Evolutionary conservation across 2,329 filamentous ascomycete species (phyloP), one percentile per base, ranked within the genome.

Genomic region (Neopestalotiopsis sp.): DNA sequence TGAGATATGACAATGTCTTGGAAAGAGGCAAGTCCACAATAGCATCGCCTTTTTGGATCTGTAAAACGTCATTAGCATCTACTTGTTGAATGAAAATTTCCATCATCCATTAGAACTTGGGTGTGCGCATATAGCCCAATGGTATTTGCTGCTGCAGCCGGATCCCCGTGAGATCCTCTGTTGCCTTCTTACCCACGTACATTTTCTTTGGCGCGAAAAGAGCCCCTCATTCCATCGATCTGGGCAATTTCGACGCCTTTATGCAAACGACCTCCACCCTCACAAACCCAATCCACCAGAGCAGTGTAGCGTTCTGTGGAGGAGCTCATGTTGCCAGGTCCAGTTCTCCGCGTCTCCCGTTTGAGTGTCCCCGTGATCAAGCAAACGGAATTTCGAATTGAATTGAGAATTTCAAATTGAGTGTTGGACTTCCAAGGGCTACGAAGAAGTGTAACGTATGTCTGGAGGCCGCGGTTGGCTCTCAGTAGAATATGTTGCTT

Each of bases 1-100:
- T 88, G 66, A 90, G 80, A 74, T 86, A 91, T 0, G 89, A 91
- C 5, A 91, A 82, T 0, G 86, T 86, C 13, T 85, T 83, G 4
- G 77, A 72, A n/a, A 86, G 78, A 13, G 88, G 86, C 56, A 89
- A 85, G 40, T 79, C 81, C 70, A 89, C 86, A 56, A 90, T 80
- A 32, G 79, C 76, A 40, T 85, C 85, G 24, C 79, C 80, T 1
- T 79, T 71, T 2, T 74, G 68, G 45, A 85, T 12, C 65, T 67
- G 32, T 70, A 1, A 38, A 65, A 32, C 70, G 49, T 34, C 77
- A 57, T 56, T 20, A 65, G 62, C 9, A 7, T 28, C 24, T 7
- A 59, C 20, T 24, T 59, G 6, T 34, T 12, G 24, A 24, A 17
- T 12, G 57, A 10, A 24, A 20, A 24, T 20, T 17, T n/a, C 14